phyloP scores from a whole-genome alignment of 2,329 filamentous ascomycete genomes.

The Diplodia sapinea region DNA sequence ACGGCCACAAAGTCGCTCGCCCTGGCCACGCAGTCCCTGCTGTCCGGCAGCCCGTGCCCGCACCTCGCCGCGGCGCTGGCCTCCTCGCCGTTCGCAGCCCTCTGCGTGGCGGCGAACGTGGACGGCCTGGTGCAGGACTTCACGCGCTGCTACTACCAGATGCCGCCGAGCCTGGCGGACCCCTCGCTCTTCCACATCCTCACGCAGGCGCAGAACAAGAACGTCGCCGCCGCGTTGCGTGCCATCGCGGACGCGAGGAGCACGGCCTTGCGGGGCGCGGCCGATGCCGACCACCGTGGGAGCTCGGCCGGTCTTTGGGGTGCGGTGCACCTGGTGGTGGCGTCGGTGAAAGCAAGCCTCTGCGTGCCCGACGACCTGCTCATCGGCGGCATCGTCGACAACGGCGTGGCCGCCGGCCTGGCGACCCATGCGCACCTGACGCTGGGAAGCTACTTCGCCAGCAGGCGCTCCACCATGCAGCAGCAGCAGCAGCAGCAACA shows the following conservation, averaged over 20 bases:
- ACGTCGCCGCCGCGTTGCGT: background rate
- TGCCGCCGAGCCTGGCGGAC: background rate
- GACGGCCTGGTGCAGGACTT: background rate
- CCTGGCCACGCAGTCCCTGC: background rate
- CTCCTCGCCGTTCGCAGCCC: background rate
- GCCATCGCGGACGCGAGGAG: background rate
- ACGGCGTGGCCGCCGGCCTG: background rate
- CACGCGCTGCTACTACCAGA: background rate
- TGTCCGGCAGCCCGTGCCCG: background rate
- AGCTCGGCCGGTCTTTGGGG: background rate
- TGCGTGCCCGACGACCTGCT: background rate
- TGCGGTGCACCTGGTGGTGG: background rate
- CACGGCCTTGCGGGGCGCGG: too few species aligned
- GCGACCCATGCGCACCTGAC: background rate
- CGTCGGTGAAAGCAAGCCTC: background rate
- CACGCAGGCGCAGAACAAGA: constrained; percentile 1
- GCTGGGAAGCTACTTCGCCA: background rate
- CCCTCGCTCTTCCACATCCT: background rate
- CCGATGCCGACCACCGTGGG: too few species aligned
- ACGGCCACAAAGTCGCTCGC: background rate
- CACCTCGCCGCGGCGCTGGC: background rate
- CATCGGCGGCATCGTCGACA: background rate
- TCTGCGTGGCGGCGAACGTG: background rate
- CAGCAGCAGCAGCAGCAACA: background rate
- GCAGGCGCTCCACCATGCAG: background rate